phyloP scores from a whole-genome alignment of 306 rosid genomes.

The Coriaria nepalensis region DNA sequence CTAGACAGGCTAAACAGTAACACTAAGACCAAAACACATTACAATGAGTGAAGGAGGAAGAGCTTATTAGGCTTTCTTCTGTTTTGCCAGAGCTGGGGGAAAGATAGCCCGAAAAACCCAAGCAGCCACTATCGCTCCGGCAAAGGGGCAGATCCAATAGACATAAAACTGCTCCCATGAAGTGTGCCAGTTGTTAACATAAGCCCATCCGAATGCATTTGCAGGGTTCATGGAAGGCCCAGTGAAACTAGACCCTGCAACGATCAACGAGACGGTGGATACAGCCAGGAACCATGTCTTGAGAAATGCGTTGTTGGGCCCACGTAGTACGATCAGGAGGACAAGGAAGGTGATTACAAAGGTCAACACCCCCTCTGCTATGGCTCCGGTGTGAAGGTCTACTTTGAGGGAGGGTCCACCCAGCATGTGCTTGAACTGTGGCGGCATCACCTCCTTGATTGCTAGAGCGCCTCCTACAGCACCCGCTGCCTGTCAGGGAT shows the following conservation, averaged over 20 bases:
- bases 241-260: conserved; percentile 51
- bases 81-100: conserved; percentile 17
- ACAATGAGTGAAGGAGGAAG: too few species aligned
- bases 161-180: conserved; percentile 89
- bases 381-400: conserved; percentile 69
- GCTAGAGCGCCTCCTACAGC: conserved; percentile 81
- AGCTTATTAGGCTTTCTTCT: conserved; percentile 36
- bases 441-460: conserved; percentile 51
- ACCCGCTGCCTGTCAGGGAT: conserved; percentile 49
- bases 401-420: conserved; percentile 84
- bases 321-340: conserved; percentile 53
- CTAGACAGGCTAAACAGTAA: too few species aligned
- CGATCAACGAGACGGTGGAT: conserved; percentile 38
- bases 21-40: too few species aligned
- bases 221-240: conserved; percentile 96
- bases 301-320: conserved; percentile 45
- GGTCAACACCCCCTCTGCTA: conserved; percentile 72
- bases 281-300: conserved; percentile 54
- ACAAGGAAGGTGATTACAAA: conserved; percentile 57
- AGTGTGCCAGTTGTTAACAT: conserved; percentile 48
- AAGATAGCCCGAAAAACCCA: conserved; percentile 56
- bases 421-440: conserved; percentile 53
- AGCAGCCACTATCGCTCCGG: conserved; percentile 63
- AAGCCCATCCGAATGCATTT: conserved; percentile 93
- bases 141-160: conserved; percentile 69